Evolutionary conservation across 257 asterid genomes (phyloP), one percentile per base, ranked within the genome.

Genomic region (Solanum dulcamara): DNA sequence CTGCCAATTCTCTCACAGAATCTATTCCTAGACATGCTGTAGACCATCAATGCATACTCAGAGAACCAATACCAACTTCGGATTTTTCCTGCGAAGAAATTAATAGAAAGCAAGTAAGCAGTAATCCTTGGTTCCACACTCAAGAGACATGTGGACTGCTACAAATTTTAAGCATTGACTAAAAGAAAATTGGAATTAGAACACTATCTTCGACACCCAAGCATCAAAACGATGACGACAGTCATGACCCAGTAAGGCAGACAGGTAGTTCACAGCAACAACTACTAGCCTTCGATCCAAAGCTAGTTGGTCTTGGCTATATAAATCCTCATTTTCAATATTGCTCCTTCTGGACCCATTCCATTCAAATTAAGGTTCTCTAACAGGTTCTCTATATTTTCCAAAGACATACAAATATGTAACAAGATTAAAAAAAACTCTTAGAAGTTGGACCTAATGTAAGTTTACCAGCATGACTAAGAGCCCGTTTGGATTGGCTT

Each of bases 31-130:
- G 94, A 95, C 99, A 96, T 96, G 91, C 92, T 94, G 86, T 96
- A 96, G 20, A 96, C 98, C 90, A 96, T 92, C 86, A 96, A 86
- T 87, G 91, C 96, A 87, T 92, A 91, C 90, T 96, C 99, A 33
- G 98, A 95, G 87, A 96, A 95, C 97, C 96, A 95, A 88, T 90
- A 96, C 99, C 99, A 96, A 91, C 95, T 91, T 85, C 93, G 92
- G 60, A 96, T 95, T 90, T 90, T 95, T 85, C 98, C 99, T 96
- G 89, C 84, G 24, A 86, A 89, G 83, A 86, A 59, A 30, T 46
- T 89, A 48, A 82, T 33, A 33, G 15, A 32, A 8, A 71, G 48
- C 46, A 42, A 79, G 42, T 33, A 71, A 72, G 66, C 83, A 79
- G 62, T 79, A 77, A 17, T 48, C 40, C 17, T 48, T 11, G 15